Percentiles rank a stretch among this genome's conserved stretches.
These are phyloP conservation scores for Penicillium sp. DNA, from an alignment of 2,329 filamentous ascomycete genomes.

Conservation along the genomic window DNA sequence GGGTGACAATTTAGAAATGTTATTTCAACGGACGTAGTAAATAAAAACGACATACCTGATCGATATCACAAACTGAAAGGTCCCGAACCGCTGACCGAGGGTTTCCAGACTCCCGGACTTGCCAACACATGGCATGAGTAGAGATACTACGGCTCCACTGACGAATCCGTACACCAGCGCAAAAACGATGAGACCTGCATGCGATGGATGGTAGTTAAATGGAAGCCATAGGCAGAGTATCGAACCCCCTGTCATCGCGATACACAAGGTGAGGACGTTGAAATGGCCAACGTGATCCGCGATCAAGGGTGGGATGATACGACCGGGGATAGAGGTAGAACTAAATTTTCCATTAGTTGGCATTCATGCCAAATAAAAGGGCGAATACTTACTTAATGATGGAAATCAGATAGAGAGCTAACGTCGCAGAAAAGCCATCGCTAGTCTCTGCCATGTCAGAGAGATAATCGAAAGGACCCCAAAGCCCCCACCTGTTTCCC, in stretches of 20 bases:
- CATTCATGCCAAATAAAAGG: background rate
- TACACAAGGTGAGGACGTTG: conserved; percentile 21
- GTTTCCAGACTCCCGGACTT: conserved; percentile 28
- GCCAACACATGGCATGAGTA: conserved; percentile 29
- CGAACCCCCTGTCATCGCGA: conserved; percentile 15
- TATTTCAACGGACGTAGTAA: background rate
- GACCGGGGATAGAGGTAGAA: conserved; percentile 23
- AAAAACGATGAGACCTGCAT: conserved; percentile 27
- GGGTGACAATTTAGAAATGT: background rate
- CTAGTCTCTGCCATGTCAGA: conserved; percentile 18
- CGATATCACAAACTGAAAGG: conserved; percentile 23
- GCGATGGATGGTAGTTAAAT: conserved; percentile 24
- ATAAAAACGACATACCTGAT: conserved; percentile 16
- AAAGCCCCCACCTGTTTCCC: conserved; percentile 21
- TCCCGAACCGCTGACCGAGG: conserved; percentile 32
- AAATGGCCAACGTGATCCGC: conserved; percentile 26
- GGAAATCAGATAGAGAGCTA: conserved; percentile 24
- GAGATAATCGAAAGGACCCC: conserved; percentile 24
- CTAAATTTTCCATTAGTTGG: conserved; percentile 9
- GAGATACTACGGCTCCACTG: conserved; percentile 26
- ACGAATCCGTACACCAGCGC: conserved; percentile 24
- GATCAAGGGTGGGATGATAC: conserved; percentile 23
- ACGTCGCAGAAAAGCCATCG: conserved; percentile 17
- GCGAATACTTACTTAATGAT: conserved; percentile 22
- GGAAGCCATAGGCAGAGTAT: conserved; percentile 27